phyloP scores from a whole-genome alignment of 805 yeast genomes.

The Schwanniomyces vanrijiae region DNA sequence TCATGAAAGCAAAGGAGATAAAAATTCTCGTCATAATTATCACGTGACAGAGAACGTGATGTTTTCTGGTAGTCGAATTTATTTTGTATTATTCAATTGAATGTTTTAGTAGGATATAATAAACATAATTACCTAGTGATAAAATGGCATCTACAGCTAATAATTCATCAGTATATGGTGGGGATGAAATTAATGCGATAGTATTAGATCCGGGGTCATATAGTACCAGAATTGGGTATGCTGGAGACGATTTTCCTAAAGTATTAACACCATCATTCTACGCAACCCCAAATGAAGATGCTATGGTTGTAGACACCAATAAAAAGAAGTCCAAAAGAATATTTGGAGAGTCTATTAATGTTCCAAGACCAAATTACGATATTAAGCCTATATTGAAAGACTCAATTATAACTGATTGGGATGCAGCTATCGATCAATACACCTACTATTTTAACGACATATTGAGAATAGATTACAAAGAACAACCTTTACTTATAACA shows the following conservation, averaged over 20 bases:
- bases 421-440: slow-evolving; percentile 76
- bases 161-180: slow-evolving; percentile 28
- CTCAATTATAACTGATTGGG: slow-evolving; percentile 79
- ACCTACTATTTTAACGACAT: slow-evolving; percentile 52
- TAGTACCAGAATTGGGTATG: slow-evolving; percentile 81
- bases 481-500: slow-evolving; percentile 77
- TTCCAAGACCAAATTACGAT: slow-evolving; percentile 52
- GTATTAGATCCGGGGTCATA: slow-evolving; percentile 91
- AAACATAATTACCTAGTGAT: background rate
- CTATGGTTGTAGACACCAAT: slow-evolving; percentile 13
- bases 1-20: too few relatives aligned
- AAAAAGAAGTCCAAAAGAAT: slow-evolving; percentile 24
- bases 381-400: slow-evolving; percentile 60
- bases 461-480: slow-evolving; percentile 53
- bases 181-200: slow-evolving; percentile 86
- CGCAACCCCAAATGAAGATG: slow-evolving; percentile 34
- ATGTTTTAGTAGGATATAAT: background rate
- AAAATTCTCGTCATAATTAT: too few relatives aligned
- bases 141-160: slow-evolving; percentile 21
- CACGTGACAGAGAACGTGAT: background rate
- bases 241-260: slow-evolving; percentile 89
- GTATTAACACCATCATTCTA: slow-evolving; percentile 71
- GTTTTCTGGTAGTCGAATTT: background rate
- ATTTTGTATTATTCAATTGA: background rate
- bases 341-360: slow-evolving; percentile 45